Base-by-base conservation (phyloP, 73 alveolate species). In the Effrenium voratum region DNA sequence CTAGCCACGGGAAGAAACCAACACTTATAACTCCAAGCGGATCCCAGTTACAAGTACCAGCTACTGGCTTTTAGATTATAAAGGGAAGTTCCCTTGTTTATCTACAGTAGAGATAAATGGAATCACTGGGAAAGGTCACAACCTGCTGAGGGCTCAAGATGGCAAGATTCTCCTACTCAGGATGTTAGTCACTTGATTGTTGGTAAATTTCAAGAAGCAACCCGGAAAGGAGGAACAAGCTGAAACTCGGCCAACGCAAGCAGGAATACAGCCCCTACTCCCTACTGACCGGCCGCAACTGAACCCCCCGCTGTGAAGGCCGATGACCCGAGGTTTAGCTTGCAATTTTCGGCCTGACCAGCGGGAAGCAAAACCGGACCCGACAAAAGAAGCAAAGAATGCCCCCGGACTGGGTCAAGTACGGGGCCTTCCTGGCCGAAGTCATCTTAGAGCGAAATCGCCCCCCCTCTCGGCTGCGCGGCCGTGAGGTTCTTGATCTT, bases 401-500 rank as follows among this genome's bases (percentile, higher is more conserved):
- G 5, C 30, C 77, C 77, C 12, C 8, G 40, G 8, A 15, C 26
- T 26, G 8, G 43, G 77, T 5, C 43, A 63, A 63, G 5, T 63
- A 15, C 40, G 12, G 43, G 36, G 77, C 12, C 22, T 22, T 55
- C 12, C 68, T 22, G 22, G 12, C 68, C 68, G 68, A 22, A 55
- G 30, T 22, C 12, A 15, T 22, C 68, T 22, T 15, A 22, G 68
- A 55, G 30, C 68, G 68, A 22, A 55, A 15, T 22, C 30, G 77
- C 13, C 77, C 77, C 30, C 10, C 30, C 10, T 34, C n/a, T 24
- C 43, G 43, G 79, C 79, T 66, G 26, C 84, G 72, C 13, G 38
- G 24, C 95, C 45, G 95, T 87, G 45, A 87, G 55, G 44, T 87
- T 87, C 77, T 87, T 87, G 95, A 87, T 87, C 95, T 87, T 87